These are phyloP conservation scores for Torulaspora microellipsoides DNA, from an alignment of 805 yeast genomes.

Conservation along the genomic window DNA sequence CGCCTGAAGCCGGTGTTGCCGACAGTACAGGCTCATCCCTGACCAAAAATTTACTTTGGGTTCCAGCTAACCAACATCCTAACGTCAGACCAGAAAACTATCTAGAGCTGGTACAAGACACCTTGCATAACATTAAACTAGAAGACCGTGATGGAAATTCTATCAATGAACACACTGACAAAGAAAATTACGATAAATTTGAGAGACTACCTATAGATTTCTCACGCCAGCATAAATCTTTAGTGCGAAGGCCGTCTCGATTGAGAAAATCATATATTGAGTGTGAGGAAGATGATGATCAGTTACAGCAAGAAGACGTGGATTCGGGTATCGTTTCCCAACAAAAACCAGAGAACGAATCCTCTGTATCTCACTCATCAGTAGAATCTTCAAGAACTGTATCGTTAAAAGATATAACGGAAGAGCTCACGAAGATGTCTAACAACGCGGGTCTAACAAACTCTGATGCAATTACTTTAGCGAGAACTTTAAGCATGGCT, in stretches of 20 bases:
- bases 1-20: slow-evolving; percentile 1
- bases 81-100: slow-evolving; percentile 90
- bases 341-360: slow-evolving; percentile 8
- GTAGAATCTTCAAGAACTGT: slow-evolving; percentile 35
- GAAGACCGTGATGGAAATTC: slow-evolving; percentile 24
- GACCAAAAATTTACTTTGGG: slow-evolving; percentile 71
- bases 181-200: slow-evolving; percentile 22
- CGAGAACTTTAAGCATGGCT: slow-evolving; percentile 70
- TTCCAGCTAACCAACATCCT: slow-evolving; percentile 92
- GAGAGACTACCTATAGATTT: slow-evolving; percentile 30
- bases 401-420: slow-evolving; percentile 65
- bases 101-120: slow-evolving; percentile 55
- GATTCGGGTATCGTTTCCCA: slow-evolving; percentile 31
- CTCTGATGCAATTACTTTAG: slow-evolving; percentile 77
- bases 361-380: slow-evolving; percentile 1
- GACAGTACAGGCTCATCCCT: slow-evolving; percentile 8
- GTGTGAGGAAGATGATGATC: slow-evolving; percentile 28
- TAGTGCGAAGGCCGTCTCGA: slow-evolving; percentile 34
- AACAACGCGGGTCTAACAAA: slow-evolving; percentile 75
- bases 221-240: slow-evolving; percentile 24
- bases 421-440: slow-evolving; percentile 68
- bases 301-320: slow-evolving; percentile 20
- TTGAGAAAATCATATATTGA: slow-evolving; percentile 33
- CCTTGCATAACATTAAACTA: slow-evolving; percentile 30
- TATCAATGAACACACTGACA: slow-evolving; percentile 10